Conservation (phyloP, 129 eudicot genomes). For the Smallanthus sonchifolius region DNA sequence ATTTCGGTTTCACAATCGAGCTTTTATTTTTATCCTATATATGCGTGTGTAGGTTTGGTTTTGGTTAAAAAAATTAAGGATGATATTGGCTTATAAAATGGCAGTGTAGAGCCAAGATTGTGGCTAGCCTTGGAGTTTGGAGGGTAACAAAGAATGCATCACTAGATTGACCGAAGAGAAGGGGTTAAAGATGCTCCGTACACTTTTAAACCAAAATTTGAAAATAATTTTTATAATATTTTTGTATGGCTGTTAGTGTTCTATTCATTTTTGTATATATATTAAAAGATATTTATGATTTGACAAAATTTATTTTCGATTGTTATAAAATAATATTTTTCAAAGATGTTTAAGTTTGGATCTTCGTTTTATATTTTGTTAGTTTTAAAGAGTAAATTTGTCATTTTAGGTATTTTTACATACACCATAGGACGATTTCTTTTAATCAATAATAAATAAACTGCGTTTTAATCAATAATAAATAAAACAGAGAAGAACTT, state of each 20-base stretch:
- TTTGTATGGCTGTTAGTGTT: not conserved
- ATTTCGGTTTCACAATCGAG: slow-evolving; percentile 19
- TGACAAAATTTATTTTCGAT: not conserved
- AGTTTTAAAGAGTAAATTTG: too few relatives aligned
- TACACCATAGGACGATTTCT: too few relatives aligned
- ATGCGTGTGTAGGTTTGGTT: not conserved
- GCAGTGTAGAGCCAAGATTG: not conserved
- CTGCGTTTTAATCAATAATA: too few relatives aligned
- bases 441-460: too few relatives aligned
- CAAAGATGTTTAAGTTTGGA: too few relatives aligned
- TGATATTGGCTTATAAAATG: slow-evolving; percentile 29
- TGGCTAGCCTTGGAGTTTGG: slow-evolving; percentile 40
- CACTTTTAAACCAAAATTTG: not conserved
- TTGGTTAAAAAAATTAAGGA: not conserved
- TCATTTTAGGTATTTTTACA: too few relatives aligned
- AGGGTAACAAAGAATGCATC: slow-evolving; percentile 18
- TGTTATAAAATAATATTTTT: too few relatives aligned
- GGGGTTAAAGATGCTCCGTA: slow-evolving; percentile 20
- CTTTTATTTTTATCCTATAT: not conserved
- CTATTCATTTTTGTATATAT: not conserved
- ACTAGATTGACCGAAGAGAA: slow-evolving; percentile 16
- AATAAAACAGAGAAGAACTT: too few relatives aligned
- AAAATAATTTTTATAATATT: not conserved
- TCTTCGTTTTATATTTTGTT: too few relatives aligned
- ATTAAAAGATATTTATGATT: not conserved